Base-by-base conservation (phyloP, 2,329 filamentous ascomycete species). In the Epichloe gansuensis region DNA sequence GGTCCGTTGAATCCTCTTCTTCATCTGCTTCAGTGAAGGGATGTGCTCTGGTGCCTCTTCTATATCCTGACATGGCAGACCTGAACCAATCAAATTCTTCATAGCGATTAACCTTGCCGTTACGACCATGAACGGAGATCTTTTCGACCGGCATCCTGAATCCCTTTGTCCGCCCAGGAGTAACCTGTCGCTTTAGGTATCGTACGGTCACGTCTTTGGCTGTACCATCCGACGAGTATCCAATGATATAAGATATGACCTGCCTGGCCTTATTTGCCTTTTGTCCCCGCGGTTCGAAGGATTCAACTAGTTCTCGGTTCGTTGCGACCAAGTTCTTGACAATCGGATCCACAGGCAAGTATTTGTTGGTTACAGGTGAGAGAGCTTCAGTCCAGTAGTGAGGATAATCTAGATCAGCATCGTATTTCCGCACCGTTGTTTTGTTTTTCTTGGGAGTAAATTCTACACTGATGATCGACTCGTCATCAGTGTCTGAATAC, bases 151-250 rank as follows among this genome's bases (percentile, higher is more conserved):
- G 81, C 64, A 95, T 78, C 6, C 93, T 81, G 57, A 84, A 78
- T 4, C 91, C 89, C 64, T 95, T 97, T 0, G 91, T 95, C 59
- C 90, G 86, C 4, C 93, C 91, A 0, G 93, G 93, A 65, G 90
- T 83, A 51, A 85, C 77, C 53, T 86, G 86, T 23, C 85, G 81
- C 61, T 85, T 91, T 7, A 98, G 72, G 65, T 98, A 98, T 31
- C 93, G 81, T 11, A 93, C 83, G 0, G 93, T 98, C 15, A 98
- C 86, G 64, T 98, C 93, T 65, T 97, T 97, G 12, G 89, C 91
- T 0, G 89, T 91, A 2, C 88, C 88, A 63, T 97, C 91, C 3
- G 80, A 70, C 0, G 87, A 88, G 67, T 87, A 88, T 0, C 86
- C 91, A 21, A 97, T 75, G 2, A 95, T 79, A 62, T 98, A 98